A percentile compares a stretch with the other conserved stretches of the same genome.
phyloP scores from a whole-genome alignment of 768 basidiomycete species.

The Podaxis rugospora region DNA sequence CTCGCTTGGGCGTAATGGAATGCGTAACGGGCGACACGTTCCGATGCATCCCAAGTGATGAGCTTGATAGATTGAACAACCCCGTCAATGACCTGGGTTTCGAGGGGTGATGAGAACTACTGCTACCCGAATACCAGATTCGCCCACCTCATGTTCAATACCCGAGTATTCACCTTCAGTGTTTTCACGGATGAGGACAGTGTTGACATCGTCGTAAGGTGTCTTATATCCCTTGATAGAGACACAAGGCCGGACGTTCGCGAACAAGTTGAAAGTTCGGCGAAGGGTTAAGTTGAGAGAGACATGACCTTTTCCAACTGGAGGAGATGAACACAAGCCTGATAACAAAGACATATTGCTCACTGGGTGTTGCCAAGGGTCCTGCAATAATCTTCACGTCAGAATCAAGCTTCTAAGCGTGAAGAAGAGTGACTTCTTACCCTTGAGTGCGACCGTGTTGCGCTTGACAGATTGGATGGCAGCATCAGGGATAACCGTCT shows the following conservation, averaged over 20 bases:
- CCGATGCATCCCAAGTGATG: conserved; percentile 98
- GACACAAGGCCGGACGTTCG: conserved; percentile 95
- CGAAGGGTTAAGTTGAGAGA: conserved; percentile 96
- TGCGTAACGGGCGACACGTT: conserved; percentile 97
- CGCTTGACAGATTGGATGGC: conserved; percentile 91
- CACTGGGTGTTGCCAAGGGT: conserved; percentile 95
- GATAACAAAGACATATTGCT: conserved; percentile 26
- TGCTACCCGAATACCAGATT: neutral
- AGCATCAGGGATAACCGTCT: conserved; percentile 92
- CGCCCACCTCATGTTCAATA: conserved; percentile 91
- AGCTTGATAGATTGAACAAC: conserved; percentile 99
- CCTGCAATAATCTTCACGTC: conserved; percentile 37
- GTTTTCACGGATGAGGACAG: conserved; percentile 97
- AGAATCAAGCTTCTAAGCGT: conserved; percentile 1
- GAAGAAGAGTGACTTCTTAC: conserved; percentile 33
- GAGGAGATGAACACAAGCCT: conserved; percentile 11
- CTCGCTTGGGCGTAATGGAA: conserved; percentile 94
- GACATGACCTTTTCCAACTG: conserved; percentile 98
- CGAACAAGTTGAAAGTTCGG: conserved; percentile 96
- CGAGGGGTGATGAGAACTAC: neutral
- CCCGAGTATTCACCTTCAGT: conserved; percentile 99
- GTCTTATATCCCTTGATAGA: conserved; percentile 98
- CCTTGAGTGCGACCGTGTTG: conserved; percentile 98
- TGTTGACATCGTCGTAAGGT: conserved; percentile 97
- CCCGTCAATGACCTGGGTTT: conserved; percentile 81